phyloP scores from a whole-genome alignment of 805 yeast species.

The Starmerella apis region DNA sequence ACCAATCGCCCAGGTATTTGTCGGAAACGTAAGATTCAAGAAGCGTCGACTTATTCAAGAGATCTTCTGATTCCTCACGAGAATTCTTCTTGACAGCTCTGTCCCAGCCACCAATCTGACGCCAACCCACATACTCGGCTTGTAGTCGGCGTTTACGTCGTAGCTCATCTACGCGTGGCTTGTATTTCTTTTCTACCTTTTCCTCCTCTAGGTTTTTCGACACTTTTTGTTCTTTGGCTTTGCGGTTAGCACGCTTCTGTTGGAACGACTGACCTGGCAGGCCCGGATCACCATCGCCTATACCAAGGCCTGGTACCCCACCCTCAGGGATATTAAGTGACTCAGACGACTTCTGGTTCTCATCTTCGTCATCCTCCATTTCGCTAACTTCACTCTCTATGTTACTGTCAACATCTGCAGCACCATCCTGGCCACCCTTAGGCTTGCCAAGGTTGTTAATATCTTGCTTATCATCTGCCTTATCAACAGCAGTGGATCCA shows the following conservation, averaged over 20 bases:
- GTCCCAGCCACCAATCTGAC: constrained; percentile 82
- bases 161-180: constrained; percentile 27
- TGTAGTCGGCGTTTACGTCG: constrained; percentile 40
- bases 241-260: background rate
- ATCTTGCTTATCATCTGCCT: background rate
- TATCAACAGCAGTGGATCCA: constrained; percentile 1
- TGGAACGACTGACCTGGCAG: constrained; percentile 21
- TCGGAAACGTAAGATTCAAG: constrained; percentile 70
- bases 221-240: constrained; percentile 9
- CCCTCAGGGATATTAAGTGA: constrained; percentile 20
- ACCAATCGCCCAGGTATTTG: constrained; percentile 86
- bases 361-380: background rate
- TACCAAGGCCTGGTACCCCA: constrained; percentile 25
- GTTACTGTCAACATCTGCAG: background rate
- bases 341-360: constrained; percentile 4
- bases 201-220: constrained; percentile 12
- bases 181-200: constrained; percentile 14
- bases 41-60: constrained; percentile 57
- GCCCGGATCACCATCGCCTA: constrained; percentile 23
- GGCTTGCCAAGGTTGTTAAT: background rate
- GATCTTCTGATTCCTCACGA: constrained; percentile 53
- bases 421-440: background rate
- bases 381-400: background rate
- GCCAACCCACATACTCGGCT: constrained; percentile 81
- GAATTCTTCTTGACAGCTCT: constrained; percentile 37